Percentiles rank a stretch among this genome's conserved stretches.
Evolutionary conservation across 129 eudicot genomes (phyloP).

Genomic region (Kitagawia praeruptora): DNA sequence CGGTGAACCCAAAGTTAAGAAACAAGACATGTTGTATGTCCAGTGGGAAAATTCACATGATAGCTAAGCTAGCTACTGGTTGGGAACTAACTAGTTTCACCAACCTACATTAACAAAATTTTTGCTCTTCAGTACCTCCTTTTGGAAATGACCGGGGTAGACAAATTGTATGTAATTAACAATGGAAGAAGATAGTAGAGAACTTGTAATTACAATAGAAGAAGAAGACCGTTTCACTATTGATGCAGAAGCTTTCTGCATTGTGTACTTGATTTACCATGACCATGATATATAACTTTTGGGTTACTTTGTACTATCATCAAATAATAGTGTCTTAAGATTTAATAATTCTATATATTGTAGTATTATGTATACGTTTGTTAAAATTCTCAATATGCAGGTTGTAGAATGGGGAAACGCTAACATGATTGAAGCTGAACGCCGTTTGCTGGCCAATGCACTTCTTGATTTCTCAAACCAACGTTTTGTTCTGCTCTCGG

Average conservation of each 20-base stretch:
- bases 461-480: conserved; percentile 46
- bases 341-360: neutral
- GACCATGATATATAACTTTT: neutral
- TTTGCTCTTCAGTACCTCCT: neutral
- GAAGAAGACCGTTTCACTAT: neutral
- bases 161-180: neutral
- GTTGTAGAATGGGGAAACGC: conserved; percentile 53
- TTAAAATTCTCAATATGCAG: neutral
- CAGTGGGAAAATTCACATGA: neutral
- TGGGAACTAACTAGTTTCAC: conserved; percentile 17
- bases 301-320: neutral
- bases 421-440: conserved; percentile 79
- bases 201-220: too few species aligned
- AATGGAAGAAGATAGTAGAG: neutral
- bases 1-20: neutral
- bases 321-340: too few species aligned
- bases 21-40: neutral
- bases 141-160: neutral
- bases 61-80: neutral
- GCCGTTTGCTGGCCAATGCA: conserved; percentile 39
- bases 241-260: neutral
- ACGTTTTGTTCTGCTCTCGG: conserved; percentile 68
- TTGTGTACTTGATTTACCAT: neutral
- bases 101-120: neutral
- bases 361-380: neutral